A percentile compares a stretch with the other conserved stretches of the same genome.
Evolutionary conservation across 108 stramenopile species (phyloP).

Genomic region (Cyclotella kingstonii): DNA sequence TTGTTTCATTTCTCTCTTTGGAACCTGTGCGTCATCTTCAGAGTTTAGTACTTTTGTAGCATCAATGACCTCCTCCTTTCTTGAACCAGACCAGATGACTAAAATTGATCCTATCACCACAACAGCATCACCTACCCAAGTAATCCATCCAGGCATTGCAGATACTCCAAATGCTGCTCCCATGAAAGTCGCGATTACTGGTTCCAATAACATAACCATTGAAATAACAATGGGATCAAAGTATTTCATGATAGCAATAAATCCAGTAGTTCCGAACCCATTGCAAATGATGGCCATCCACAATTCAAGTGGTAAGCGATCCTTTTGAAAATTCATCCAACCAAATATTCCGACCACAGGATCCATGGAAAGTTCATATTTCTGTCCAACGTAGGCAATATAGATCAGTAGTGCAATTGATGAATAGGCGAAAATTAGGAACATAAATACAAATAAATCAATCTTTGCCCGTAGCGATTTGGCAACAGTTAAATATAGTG

Average conservation of each 20-base stretch:
- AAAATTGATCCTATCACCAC: constrained; percentile 22
- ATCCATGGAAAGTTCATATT: constrained; percentile 36
- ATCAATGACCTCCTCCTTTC: constrained; percentile 49
- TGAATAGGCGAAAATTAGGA: constrained; percentile 49
- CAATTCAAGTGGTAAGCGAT: constrained; percentile 53
- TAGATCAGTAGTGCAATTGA: constrained; percentile 39
- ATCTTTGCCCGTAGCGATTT: constrained; percentile 44
- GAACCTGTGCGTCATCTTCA: constrained; percentile 2
- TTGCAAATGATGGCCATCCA: constrained; percentile 55
- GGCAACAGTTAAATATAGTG: constrained; percentile 50
- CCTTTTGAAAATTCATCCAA: constrained; percentile 32
- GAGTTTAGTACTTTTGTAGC: constrained; percentile 39
- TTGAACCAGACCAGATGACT: constrained; percentile 44
- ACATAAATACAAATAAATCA: constrained; percentile 60
- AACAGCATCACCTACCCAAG: constrained; percentile 40
- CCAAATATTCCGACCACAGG: constrained; percentile 52
- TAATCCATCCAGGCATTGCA: constrained; percentile 27
- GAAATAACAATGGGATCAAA: constrained; percentile 62
- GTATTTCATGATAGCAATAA: constrained; percentile 61
- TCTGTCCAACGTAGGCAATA: constrained; percentile 16
- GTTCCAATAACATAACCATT: constrained; percentile 51
- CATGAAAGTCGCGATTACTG: constrained; percentile 29
- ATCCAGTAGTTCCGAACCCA: constrained; percentile 61
- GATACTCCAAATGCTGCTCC: constrained; percentile 29
- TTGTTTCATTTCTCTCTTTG: not conserved